A percentile compares a stretch with the other conserved stretches of the same genome.
phyloP scores from a whole-genome alignment of 148 eudicot genomes.

The Spergularia marina region DNA sequence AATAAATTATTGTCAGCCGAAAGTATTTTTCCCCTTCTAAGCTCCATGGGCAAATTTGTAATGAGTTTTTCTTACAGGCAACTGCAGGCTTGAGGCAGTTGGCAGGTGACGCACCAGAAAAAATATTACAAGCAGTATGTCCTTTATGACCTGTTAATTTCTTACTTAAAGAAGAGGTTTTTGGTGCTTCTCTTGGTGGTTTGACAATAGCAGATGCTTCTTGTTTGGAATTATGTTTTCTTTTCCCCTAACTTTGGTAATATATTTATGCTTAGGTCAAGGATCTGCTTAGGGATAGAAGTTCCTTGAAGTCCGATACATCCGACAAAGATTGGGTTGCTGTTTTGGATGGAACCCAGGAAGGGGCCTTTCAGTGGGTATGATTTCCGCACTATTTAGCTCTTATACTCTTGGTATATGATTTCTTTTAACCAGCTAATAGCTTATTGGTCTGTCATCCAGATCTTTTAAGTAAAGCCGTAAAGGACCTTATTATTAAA shows the following conservation, averaged over 20 bases:
- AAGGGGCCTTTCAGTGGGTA: constrained; percentile 99
- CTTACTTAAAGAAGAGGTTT: background rate
- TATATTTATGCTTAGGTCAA: constrained; percentile 48
- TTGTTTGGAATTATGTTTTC: background rate
- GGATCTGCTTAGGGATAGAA: constrained; percentile 57
- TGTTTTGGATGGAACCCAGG: constrained; percentile 93
- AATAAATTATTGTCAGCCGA: background rate
- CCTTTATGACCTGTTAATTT: constrained; percentile 3
- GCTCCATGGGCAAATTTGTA: background rate
- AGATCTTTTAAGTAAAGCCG: background rate
- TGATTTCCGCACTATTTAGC: constrained; percentile 23
- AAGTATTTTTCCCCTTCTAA: background rate
- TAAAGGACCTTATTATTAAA: background rate
- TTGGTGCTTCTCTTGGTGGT: background rate
- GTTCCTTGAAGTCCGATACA: constrained; percentile 59
- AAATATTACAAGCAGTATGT: constrained; percentile 87
- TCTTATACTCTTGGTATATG: background rate
- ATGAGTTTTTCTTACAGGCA: constrained; percentile 51
- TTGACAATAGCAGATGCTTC: background rate
- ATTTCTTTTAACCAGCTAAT: constrained; percentile 4
- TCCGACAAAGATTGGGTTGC: constrained; percentile 69
- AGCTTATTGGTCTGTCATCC: background rate
- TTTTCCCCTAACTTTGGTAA: background rate
- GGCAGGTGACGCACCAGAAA: constrained; percentile 82
- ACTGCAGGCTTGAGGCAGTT: constrained; percentile 97